Conservation (phyloP, 2,329 filamentous ascomycete species). For the Nothophaeocryptopus gaeumannii region DNA sequence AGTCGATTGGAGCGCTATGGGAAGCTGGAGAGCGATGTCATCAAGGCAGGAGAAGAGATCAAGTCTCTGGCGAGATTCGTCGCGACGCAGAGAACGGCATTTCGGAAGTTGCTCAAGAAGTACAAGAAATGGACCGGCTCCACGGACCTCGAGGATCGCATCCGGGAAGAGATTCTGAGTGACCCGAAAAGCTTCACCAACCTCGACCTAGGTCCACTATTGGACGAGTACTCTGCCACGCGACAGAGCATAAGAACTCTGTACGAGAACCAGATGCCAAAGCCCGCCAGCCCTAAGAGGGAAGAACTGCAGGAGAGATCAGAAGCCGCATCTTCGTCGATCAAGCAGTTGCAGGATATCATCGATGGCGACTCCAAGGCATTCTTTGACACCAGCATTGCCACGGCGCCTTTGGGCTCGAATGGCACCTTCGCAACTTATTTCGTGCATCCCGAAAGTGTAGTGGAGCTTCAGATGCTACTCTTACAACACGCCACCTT, state of each 20-base stretch:
- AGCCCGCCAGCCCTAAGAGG: conserved; percentile 15
- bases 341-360: conserved; percentile 39
- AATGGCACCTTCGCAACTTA: conserved; percentile 49
- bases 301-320: conserved; percentile 15
- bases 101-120: conserved; percentile 81
- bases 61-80: conserved; percentile 68
- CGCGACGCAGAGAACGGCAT: conserved; percentile 69
- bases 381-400: conserved; percentile 51
- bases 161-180: conserved; percentile 64
- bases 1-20: conserved; percentile 50
- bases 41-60: conserved; percentile 67
- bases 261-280: conserved; percentile 38
- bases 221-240: conserved; percentile 49
- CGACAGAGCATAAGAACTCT: conserved; percentile 45
- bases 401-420: conserved; percentile 47
- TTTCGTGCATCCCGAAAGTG: conserved; percentile 54
- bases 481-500: conserved; percentile 50
- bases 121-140: conserved; percentile 86
- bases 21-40: conserved; percentile 50
- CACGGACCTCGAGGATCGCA: conserved; percentile 59
- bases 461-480: conserved; percentile 54
- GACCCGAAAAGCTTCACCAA: conserved; percentile 70
- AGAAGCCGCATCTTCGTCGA: conserved; percentile 21
- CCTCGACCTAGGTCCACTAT: conserved; percentile 57
- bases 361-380: conserved; percentile 42